Evolutionary conservation across 1,284 basidiomycete species (phyloP), one percentile per base, ranked within the genome.

Genomic region (Ceratobasidium sp.): DNA sequence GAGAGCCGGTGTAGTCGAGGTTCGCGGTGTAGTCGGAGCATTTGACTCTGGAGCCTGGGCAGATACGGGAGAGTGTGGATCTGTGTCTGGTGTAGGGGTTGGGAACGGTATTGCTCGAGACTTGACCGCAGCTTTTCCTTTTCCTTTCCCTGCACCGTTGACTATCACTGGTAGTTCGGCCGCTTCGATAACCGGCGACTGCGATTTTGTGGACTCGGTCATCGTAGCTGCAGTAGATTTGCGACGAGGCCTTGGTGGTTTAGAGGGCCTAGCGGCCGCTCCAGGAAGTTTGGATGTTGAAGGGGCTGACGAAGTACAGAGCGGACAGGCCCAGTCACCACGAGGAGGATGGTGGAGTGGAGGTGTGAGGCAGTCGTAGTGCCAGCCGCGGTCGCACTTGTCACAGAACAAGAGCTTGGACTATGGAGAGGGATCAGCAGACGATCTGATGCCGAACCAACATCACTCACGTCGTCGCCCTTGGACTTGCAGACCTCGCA

Each of bases 361-460:
- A 45, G 95, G 94, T 21, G 85, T 79, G 59, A 98, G 84, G 81
- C 96, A 98, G 77, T 92, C 88, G 82, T 91, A 89, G 80, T 99
- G 97, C 93, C 93, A 98, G 43, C 94, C 95, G 84, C 95, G 86
- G 83, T 99, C 97, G 80, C 97, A 99, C 62, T 85, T 87, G 83
- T 98, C 97, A 80, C 97, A 99, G 77, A 98, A 93, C 75, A 98
- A 82, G 77, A 98, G 90, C 72, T 88, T 86, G 71, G 86, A 89
- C 94, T 97, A 80, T 50, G 64, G 67, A 72, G 34, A 30, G 60
- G 73, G 73, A 73, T 30, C 77, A 74, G 62, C 55, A 53, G 72
- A 36, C 62, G 36, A 26, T 57, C 72, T 74, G 57, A 55, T 48
- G 74, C 73, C 72, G 45, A 52, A 73, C 14, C 62, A 32, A 74